phyloP scores from a whole-genome alignment of 2,329 filamentous ascomycete species.

The Geosmithia morbida region DNA sequence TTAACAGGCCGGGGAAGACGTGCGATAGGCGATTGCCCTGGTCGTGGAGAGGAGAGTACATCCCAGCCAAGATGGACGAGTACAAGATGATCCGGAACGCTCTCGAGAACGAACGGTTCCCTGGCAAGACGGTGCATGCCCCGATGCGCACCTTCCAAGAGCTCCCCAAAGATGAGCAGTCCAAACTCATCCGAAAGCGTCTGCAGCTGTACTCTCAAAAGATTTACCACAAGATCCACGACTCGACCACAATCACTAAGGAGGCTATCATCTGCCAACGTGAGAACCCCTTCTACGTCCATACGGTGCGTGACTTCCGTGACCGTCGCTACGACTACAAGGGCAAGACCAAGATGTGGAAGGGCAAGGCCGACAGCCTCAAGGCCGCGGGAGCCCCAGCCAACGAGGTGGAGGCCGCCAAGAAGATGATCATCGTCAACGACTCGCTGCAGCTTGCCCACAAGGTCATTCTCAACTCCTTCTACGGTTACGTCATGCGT shows the following conservation, averaged over 20 bases:
- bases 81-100: conserved; percentile 98
- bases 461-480: conserved; percentile 98
- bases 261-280: conserved; percentile 97
- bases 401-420: conserved; percentile 76
- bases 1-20: conserved; percentile 93
- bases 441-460: conserved; percentile 94
- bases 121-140: conserved; percentile 58
- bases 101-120: conserved; percentile 84
- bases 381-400: conserved; percentile 67
- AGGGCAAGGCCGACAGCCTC: conserved; percentile 80
- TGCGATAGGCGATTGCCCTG: conserved; percentile 91
- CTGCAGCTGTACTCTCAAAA: conserved; percentile 92
- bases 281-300: conserved; percentile 96
- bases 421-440: conserved; percentile 96
- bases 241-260: conserved; percentile 78
- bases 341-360: conserved; percentile 96
- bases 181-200: conserved; percentile 66
- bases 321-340: conserved; percentile 98
- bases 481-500: conserved; percentile 98
- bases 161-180: conserved; percentile 68
- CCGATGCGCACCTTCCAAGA: conserved; percentile 68
- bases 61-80: conserved; percentile 91
- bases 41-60: conserved; percentile 95
- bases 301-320: conserved; percentile 91
- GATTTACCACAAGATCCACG: conserved; percentile 98